Base-by-base conservation (phyloP, 352 stramenopile species). In the Stramenopiles sp. region DNA sequence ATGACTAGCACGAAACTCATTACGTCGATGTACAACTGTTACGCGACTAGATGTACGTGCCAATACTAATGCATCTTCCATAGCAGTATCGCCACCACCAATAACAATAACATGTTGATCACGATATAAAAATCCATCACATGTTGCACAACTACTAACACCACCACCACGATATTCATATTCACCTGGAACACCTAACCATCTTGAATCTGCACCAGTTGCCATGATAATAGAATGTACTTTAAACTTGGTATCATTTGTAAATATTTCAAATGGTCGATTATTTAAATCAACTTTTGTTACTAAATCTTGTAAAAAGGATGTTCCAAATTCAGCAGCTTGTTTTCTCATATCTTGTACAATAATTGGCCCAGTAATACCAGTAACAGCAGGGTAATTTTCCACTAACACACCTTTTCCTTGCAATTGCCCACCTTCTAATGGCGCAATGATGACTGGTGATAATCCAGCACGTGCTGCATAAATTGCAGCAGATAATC, bases 381-480 rank as follows among this genome's bases (percentile, higher is more conserved):
- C 77, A 78, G 86, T 82, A 13, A 87, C 84, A 33, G 83, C 88
- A 29, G 87, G 87, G 82, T 90, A 92, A 81, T 92, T 92, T 73
- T 92, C 88, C 0, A 92, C 86, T 79, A 88, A 85, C 0, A 89
- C 85, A 23, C 91, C 81, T 79, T 92, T 87, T 74, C 88, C 88
- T 73, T 87, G 87, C 82, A 88, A 86, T 29, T 82, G 84, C n/a
- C n/a, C n/a, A n/a, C n/a, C n/a, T n/a, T n/a, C n/a, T n/a, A n/a
- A n/a, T n/a, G n/a, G n/a, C 63, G 85, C 86, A 6, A 91, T 80
- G 7, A 92, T 85, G 4, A 87, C 7, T 82, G 88, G 63, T 69
- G 79, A 30, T 86, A 84, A 78, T 27, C 86, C 87, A 6, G 88
- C 87, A 7, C 88, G 82, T 4, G 87, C 87, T 1, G 86, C 86